Conservation (phyloP, 2,329 filamentous ascomycete species). For the Hypoxylon sp. region DNA sequence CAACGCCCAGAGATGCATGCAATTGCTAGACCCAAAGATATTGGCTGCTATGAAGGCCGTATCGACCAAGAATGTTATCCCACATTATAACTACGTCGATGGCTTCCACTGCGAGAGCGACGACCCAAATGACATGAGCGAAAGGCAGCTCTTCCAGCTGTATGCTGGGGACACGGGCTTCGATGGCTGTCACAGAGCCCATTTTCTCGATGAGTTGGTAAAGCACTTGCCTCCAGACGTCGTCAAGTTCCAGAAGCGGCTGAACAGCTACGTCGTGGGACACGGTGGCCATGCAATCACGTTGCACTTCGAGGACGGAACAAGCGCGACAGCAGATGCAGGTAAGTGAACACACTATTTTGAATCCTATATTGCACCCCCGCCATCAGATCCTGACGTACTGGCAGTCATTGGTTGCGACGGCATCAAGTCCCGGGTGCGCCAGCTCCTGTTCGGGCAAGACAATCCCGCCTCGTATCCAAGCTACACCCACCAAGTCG, state of each 20-base stretch:
- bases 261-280: neutral
- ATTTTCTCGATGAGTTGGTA: slow-evolving; percentile 64
- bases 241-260: slow-evolving; percentile 58
- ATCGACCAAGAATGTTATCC: slow-evolving; percentile 13
- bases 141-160: slow-evolving; percentile 13
- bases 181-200: slow-evolving; percentile 58
- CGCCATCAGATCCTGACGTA: too few relatives aligned
- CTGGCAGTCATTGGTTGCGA: slow-evolving; percentile 56
- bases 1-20: slow-evolving; percentile 29
- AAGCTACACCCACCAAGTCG: slow-evolving; percentile 65
- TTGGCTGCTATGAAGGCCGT: slow-evolving; percentile 23
- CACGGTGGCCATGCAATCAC: slow-evolving; percentile 50
- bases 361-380: too few relatives aligned
- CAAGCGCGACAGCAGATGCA: slow-evolving; percentile 44
- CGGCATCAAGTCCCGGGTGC: slow-evolving; percentile 63
- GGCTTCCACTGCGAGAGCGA: slow-evolving; percentile 31
- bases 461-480: slow-evolving; percentile 58
- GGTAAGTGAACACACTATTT: too few relatives aligned
- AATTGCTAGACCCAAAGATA: slow-evolving; percentile 26
- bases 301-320: slow-evolving; percentile 60
- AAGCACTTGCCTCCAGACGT: slow-evolving; percentile 59
- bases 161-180: slow-evolving; percentile 14
- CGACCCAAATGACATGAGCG: neutral
- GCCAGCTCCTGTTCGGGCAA: slow-evolving; percentile 59
- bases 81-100: slow-evolving; percentile 36